Evolutionary conservation across 176 grass and related monocot species (phyloP).

Genomic region (Panicum miliaceum): DNA sequence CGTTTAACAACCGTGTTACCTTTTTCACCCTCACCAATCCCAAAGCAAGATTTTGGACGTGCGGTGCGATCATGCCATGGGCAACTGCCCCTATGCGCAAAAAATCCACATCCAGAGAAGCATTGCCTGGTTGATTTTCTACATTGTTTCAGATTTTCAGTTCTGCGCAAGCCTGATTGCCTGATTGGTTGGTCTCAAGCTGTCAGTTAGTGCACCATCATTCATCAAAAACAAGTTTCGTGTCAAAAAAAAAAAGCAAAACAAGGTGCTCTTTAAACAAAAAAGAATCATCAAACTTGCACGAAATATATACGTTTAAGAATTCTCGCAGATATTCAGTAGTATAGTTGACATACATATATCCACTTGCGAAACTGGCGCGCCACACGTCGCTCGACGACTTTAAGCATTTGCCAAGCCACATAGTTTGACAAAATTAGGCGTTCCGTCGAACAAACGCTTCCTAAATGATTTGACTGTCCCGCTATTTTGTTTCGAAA

Average conservation of each 20-base stretch:
- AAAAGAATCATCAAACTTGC: neutral
- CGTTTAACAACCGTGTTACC: no score
- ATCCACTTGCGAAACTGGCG: constrained; percentile 35
- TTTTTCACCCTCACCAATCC: no score
- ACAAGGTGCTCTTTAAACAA: neutral
- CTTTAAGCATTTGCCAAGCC: constrained; percentile 27
- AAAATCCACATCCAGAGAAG: no score
- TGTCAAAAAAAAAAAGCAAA: neutral
- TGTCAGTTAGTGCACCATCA: constrained; percentile 37
- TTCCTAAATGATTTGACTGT: constrained; percentile 40
- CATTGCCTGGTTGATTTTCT: neutral
- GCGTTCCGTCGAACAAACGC: constrained; percentile 37
- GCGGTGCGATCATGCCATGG: no score
- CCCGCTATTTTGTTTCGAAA: constrained; percentile 5
- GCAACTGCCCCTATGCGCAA: no score
- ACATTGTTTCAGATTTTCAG: constrained; percentile 9
- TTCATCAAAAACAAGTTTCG: neutral
- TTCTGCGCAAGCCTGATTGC: constrained; percentile 30
- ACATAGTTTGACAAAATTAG: constrained; percentile 37
- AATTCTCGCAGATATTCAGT: constrained; percentile 9
- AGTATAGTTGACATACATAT: neutral
- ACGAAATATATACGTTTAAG: constrained; percentile 24
- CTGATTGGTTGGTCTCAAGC: constrained; percentile 26
- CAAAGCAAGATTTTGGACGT: no score
- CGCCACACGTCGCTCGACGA: constrained; percentile 29